Percentiles rank a stretch among this genome's conserved stretches.
These are phyloP conservation scores for Falciphora oryzae DNA, from an alignment of 2,329 filamentous ascomycete species.

Conservation along the genomic window DNA sequence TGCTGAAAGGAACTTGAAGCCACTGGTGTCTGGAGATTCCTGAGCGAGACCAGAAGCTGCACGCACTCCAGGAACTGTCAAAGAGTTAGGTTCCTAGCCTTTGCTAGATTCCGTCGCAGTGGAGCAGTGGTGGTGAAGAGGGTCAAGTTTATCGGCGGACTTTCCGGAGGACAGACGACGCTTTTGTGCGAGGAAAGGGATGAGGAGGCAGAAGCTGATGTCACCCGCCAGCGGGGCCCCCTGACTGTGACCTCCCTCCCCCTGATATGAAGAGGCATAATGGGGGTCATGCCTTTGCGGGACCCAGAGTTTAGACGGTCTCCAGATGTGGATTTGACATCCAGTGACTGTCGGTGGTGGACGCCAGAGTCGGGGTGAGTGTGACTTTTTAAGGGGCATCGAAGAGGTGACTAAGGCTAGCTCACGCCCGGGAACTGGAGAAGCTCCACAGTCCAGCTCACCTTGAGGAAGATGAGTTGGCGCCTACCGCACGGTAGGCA, in stretches of 20 bases:
- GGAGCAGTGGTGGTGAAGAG: not conserved
- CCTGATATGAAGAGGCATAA: not conserved
- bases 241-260: not conserved
- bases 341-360: not conserved
- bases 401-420: not conserved
- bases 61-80: no score
- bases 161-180: no score
- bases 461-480: no score
- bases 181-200: not conserved
- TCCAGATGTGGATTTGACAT: no score
- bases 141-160: not conserved
- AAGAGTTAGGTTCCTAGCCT: no score
- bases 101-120: not conserved
- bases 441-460: no score
- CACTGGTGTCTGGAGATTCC: not conserved
- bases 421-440: not conserved
- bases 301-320: not conserved
- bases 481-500: no score
- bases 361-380: not conserved
- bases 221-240: not conserved
- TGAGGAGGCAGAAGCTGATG: not conserved
- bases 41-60: not conserved
- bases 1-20: not conserved
- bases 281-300: not conserved
- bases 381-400: not conserved